Evolutionary conservation across 2,329 filamentous ascomycete genomes (phyloP), one percentile per base, ranked within the genome.

Genomic region (Claviceps spartinae): DNA sequence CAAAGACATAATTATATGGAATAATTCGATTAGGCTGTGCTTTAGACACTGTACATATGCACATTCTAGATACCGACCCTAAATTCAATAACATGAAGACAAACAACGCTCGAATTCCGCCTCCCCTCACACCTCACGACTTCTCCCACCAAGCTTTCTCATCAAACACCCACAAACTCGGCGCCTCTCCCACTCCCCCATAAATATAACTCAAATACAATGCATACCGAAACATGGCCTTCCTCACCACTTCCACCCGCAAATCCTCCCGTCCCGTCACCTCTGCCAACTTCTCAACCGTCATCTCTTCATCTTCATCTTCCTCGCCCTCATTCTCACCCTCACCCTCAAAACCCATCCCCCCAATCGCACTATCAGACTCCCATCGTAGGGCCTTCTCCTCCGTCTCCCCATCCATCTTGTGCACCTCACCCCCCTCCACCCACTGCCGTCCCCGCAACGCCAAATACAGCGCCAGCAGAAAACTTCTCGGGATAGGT

Each of bases 121-220:
- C 30, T 9, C 8, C 9, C 30, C 9, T 34, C 9, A 34, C 9
- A 34, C 30, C 11, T 34, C 30, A 34, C 30, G 30, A 34, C 43
- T 50, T 54, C 14, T 4, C 6, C 26, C 48, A 42, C 56, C 59
- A 60, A 3, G 48, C 38, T 22, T 57, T 54, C 34, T 58, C 45
- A 44, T 63, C 54, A 45, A 66, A 56, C 5, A 68, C 62, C 63
- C 65, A 66, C 47, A 63, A 51, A 34, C 65, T 62, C 13, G 62
- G 63, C n/a, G 57, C 54, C 34, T 61, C 59, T 6, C 58, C 57
- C 20, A 58, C 54, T 3, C 61, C 59, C 6, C 52, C 51, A 16
- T 59, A 56, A n/a, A 58, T 37, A 37, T 68, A 68, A 52, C 65
- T 68, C 49, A 67, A 50, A 47, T 66, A 67, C 50, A 68, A 53